A percentile compares a stretch with the other conserved stretches of the same genome.
Evolutionary conservation across 306 rosid genomes (phyloP).

Genomic region (Corylus americana): DNA sequence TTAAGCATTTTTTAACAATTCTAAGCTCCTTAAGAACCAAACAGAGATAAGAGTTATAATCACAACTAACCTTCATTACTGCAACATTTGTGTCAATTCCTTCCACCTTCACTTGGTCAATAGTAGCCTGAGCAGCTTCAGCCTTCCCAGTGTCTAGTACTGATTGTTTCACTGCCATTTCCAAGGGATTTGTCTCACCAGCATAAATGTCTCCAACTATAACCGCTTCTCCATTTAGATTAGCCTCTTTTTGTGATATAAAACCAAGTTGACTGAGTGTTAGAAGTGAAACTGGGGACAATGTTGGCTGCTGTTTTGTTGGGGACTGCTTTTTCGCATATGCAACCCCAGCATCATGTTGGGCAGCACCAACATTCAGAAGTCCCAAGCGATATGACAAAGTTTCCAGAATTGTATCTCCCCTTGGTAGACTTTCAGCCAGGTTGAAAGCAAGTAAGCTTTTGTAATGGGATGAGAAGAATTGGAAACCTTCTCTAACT

Average conservation of each 20-base stretch:
- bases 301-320: conserved; percentile 27
- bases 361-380: conserved; percentile 42
- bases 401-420: conserved; percentile 84
- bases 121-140: conserved; percentile 89
- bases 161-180: conserved; percentile 70
- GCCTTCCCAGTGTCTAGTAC: conserved; percentile 69
- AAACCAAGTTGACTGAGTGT: conserved; percentile 69
- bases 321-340: conserved; percentile 55
- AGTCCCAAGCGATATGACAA: conserved; percentile 53
- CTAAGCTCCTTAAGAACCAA: conserved; percentile 11
- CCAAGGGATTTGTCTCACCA: conserved; percentile 79
- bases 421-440: conserved; percentile 87
- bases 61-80: conserved; percentile 78
- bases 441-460: conserved; percentile 80
- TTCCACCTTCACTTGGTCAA: conserved; percentile 91
- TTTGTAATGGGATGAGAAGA: conserved; percentile 63
- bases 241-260: conserved; percentile 40
- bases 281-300: conserved; percentile 53
- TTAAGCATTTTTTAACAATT: conserved; percentile 10
- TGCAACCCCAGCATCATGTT: conserved; percentile 47
- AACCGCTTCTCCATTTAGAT: conserved; percentile 41
- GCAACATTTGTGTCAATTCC: conserved; percentile 95
- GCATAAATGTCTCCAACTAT: conserved; percentile 61
- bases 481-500: conserved; percentile 72
- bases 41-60: conserved; percentile 22